Evolutionary conservation across 306 rosid genomes (phyloP).

Genomic region (Cicer pinnatifidum): DNA sequence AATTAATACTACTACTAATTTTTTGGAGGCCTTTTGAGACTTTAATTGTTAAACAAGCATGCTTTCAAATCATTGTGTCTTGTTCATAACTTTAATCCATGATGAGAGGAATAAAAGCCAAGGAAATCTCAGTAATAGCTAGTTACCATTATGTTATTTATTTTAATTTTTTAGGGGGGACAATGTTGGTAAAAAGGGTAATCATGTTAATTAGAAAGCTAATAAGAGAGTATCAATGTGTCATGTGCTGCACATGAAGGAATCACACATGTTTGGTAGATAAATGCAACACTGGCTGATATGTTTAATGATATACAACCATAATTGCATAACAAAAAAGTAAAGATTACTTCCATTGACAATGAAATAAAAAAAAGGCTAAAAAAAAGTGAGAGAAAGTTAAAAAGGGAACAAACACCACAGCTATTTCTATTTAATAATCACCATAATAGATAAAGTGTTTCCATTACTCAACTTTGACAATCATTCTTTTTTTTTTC

Average conservation of each 20-base stretch:
- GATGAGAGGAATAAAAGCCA: conserved; percentile 37
- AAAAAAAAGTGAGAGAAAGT: conserved; percentile 41
- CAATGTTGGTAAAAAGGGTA: conserved; percentile 49
- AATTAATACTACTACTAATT: conserved; percentile 25
- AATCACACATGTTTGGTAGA: conserved; percentile 50
- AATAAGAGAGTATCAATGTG: conserved; percentile 30
- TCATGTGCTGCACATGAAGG: conserved; percentile 66
- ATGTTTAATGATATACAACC: conserved; percentile 48
- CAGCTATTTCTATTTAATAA: conserved; percentile 58
- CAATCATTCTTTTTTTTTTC: conserved; percentile 61
- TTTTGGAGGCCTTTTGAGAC: conserved; percentile 22
- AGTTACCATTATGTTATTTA: conserved; percentile 40
- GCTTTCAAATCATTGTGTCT: conserved; percentile 44
- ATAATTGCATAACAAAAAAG: conserved; percentile 57
- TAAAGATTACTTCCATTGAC: conserved; percentile 62
- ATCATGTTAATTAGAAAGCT: conserved; percentile 58
- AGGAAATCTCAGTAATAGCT: conserved; percentile 31
- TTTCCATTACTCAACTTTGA: conserved; percentile 62
- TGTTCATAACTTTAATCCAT: conserved; percentile 37
- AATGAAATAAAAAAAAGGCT: conserved; percentile 39
- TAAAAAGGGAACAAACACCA: conserved; percentile 62
- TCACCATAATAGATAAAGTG: conserved; percentile 54
- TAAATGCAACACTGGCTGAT: conserved; percentile 48
- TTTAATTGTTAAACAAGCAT: conserved; percentile 37
- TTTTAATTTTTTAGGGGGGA: conserved; percentile 42